Conservation (phyloP, 306 rosid genomes). For the Cicer cuneatum region DNA sequence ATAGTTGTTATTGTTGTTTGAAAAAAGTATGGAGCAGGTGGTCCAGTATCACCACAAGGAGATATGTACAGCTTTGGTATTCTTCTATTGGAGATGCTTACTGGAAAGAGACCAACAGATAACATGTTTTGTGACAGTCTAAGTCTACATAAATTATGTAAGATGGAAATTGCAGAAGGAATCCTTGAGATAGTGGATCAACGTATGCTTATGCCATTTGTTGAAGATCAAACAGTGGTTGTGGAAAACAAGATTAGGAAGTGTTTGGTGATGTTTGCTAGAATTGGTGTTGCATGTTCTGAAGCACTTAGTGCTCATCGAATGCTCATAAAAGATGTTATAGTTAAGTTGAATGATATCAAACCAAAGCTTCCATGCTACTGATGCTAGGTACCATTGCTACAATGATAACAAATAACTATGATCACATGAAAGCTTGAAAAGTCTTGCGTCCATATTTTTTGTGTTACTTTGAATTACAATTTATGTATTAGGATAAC, state of each 20-base stretch:
- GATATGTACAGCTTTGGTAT: conserved; percentile 41
- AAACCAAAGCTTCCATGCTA: neutral
- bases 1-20: neutral
- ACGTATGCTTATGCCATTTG: conserved; percentile 1
- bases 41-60: conserved; percentile 13
- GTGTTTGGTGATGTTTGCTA: conserved; percentile 24
- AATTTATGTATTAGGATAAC: too few relatives aligned
- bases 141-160: conserved; percentile 30
- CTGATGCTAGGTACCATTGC: neutral
- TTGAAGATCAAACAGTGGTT: neutral
- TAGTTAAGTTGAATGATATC: conserved; percentile 31
- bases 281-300: conserved; percentile 50
- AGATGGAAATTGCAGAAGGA: conserved; percentile 23
- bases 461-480: neutral
- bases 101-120: conserved; percentile 35
- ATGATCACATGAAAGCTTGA: neutral
- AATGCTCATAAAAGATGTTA: conserved; percentile 35
- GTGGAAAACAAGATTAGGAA: neutral
- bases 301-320: neutral
- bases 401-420: neutral
- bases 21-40: conserved; percentile 31
- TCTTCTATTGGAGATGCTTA: conserved; percentile 41
- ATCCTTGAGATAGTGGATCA: conserved; percentile 20
- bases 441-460: neutral
- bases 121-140: conserved; percentile 27